Evolutionary conservation across 2,329 filamentous ascomycete genomes (phyloP).

Genomic region (Aureobasidium zeae): DNA sequence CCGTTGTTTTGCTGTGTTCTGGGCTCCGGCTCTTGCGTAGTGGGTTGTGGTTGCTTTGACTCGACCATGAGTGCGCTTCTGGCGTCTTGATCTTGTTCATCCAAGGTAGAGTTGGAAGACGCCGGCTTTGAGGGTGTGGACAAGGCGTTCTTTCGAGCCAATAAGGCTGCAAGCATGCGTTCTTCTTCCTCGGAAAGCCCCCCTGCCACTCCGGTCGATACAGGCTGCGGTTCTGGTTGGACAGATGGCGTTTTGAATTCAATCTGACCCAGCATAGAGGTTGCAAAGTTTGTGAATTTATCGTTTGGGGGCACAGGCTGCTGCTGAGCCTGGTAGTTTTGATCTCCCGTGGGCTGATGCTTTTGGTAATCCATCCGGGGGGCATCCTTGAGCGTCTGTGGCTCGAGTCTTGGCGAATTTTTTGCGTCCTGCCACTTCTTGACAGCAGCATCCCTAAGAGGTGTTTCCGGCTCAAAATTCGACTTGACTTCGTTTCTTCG

Average conservation of each 20-base stretch:
- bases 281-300: neutral
- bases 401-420: no score
- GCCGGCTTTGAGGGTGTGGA: neutral
- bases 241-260: neutral
- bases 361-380: neutral
- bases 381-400: neutral
- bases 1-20: neutral
- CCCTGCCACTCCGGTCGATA: neutral
- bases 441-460: neutral
- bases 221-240: neutral
- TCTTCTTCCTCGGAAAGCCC: constrained; percentile 8
- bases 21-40: neutral
- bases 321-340: neutral
- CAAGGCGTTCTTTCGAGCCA: constrained; percentile 9
- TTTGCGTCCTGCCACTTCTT: neutral
- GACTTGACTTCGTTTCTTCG: neutral
- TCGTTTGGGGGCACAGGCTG: neutral
- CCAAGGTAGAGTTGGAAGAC: neutral
- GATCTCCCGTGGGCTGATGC: neutral
- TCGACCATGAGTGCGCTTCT: neutral
- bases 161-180: constrained; percentile 3
- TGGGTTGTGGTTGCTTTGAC: constrained; percentile 1
- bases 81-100: constrained; percentile 6
- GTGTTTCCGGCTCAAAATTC: neutral
- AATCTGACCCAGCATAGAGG: neutral